Evolutionary conservation across 2,329 filamentous ascomycete species (phyloP).

Genomic region (Xylaria sp.): DNA sequence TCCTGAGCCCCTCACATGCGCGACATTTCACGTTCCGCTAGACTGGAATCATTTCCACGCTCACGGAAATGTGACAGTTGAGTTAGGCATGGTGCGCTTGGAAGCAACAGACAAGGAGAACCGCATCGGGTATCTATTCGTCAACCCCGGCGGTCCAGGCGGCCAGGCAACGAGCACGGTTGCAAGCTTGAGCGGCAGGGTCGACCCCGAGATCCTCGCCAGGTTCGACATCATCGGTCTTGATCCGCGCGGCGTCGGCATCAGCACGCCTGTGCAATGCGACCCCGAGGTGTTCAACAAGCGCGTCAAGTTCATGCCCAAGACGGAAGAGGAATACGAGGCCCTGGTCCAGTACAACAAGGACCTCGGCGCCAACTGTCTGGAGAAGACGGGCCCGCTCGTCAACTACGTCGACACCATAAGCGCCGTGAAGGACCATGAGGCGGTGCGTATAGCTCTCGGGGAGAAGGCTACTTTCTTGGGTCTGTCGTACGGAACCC

Average conservation of each 20-base stretch:
- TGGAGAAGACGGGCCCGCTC: slow-evolving; percentile 52
- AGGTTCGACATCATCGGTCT: slow-evolving; percentile 57
- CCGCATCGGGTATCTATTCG: slow-evolving; percentile 53
- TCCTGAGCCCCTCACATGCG: slow-evolving; percentile 42
- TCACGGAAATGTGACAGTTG: slow-evolving; percentile 42
- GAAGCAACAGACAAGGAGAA: slow-evolving; percentile 42
- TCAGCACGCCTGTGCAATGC: slow-evolving; percentile 55
- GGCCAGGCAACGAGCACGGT: slow-evolving; percentile 46
- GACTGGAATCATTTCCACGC: slow-evolving; percentile 42
- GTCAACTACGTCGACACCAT: slow-evolving; percentile 57
- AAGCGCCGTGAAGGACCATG: slow-evolving; percentile 48
- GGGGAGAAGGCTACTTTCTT: slow-evolving; percentile 49
- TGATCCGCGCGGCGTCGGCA: slow-evolving; percentile 57
- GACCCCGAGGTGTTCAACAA: slow-evolving; percentile 53
- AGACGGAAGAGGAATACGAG: slow-evolving; percentile 52
- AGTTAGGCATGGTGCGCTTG: slow-evolving; percentile 45
- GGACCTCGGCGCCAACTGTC: slow-evolving; percentile 54
- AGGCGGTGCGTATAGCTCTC: slow-evolving; percentile 48
- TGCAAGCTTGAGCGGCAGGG: slow-evolving; percentile 27
- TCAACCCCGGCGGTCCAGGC: slow-evolving; percentile 57
- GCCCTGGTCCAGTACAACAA: slow-evolving; percentile 54
- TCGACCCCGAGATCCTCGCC: slow-evolving; percentile 46
- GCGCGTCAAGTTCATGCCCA: slow-evolving; percentile 52
- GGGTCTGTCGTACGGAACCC: slow-evolving; percentile 59
- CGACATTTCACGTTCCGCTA: slow-evolving; percentile 45